phyloP scores from a whole-genome alignment of 2,329 filamentous ascomycete species.

The Emmonsia crescens region DNA sequence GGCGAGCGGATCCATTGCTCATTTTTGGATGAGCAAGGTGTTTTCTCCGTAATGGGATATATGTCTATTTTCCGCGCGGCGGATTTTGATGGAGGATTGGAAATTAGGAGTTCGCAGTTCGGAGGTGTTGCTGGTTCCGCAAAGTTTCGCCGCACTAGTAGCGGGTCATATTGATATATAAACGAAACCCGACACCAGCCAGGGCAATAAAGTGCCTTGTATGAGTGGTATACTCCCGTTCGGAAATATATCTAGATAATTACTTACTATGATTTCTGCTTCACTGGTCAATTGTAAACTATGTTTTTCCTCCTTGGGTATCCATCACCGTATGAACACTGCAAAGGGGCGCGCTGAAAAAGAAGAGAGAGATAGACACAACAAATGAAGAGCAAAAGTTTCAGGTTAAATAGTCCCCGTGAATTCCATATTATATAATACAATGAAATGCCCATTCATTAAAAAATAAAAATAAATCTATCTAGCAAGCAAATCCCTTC shows the following conservation, averaged over 20 bases:
- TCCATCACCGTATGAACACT: neutral
- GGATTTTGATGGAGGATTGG: neutral
- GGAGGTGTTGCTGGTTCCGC: neutral
- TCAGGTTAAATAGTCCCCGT: no score
- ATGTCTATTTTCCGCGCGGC: neutral
- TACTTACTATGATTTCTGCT: neutral
- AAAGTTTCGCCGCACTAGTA: no score
- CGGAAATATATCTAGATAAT: neutral
- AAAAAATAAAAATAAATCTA: neutral
- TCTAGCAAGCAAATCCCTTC: neutral
- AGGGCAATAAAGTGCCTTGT: no score
- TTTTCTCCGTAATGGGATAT: neutral
- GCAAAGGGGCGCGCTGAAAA: no score
- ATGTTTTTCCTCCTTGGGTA: neutral
- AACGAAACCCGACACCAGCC: neutral
- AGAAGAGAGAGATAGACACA: no score
- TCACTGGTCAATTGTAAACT: neutral
- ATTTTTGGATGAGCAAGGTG: slow-evolving; percentile 11
- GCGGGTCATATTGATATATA: no score
- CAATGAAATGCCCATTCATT: neutral
- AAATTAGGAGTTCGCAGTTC: neutral
- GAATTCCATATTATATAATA: neutral
- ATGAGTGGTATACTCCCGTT: neutral
- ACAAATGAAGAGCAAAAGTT: neutral
- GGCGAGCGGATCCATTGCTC: slow-evolving; percentile 13